Evolutionary conservation across 257 asterid species (phyloP).

Genomic region (Coffea eugenioides): DNA sequence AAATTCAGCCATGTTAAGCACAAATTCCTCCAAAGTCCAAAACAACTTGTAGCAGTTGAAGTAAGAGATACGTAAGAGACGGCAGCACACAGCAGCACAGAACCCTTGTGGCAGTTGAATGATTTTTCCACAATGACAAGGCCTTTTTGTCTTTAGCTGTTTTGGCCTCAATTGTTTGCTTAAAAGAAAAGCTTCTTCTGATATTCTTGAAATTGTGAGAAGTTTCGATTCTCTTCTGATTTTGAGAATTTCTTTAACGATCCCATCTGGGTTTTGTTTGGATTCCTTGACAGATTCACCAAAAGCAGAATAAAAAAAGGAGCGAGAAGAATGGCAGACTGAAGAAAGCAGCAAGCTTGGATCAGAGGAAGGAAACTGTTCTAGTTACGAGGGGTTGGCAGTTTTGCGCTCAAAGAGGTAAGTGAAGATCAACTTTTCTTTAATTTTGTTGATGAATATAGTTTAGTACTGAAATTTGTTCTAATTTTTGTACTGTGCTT

Average conservation of each 20-base stretch:
- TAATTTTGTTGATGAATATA: not conserved
- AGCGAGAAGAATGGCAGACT: conserved; percentile 6
- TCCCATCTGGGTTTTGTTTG: not conserved
- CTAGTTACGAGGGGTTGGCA: not conserved
- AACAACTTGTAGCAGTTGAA: no score
- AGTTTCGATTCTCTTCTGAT: not conserved
- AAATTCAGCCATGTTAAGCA: no score
- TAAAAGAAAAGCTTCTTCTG: not conserved
- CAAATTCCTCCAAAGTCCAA: no score
- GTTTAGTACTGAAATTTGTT: not conserved
- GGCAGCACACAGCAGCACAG: no score
- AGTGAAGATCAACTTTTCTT: not conserved
- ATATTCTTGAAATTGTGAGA: not conserved
- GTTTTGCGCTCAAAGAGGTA: not conserved
- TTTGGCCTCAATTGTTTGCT: no score
- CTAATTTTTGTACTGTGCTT: not conserved
- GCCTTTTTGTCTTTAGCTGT: not conserved
- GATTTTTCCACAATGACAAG: not conserved
- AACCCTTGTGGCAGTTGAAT: not conserved
- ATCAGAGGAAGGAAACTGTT: not conserved
- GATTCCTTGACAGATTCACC: not conserved
- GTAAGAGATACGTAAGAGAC: no score
- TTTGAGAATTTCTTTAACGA: not conserved
- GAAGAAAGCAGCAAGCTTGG: conserved; percentile 3
- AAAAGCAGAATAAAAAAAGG: no score